phyloP scores from a whole-genome alignment of 164 flowering plant genomes.

The Dillenia suffruticosa region DNA sequence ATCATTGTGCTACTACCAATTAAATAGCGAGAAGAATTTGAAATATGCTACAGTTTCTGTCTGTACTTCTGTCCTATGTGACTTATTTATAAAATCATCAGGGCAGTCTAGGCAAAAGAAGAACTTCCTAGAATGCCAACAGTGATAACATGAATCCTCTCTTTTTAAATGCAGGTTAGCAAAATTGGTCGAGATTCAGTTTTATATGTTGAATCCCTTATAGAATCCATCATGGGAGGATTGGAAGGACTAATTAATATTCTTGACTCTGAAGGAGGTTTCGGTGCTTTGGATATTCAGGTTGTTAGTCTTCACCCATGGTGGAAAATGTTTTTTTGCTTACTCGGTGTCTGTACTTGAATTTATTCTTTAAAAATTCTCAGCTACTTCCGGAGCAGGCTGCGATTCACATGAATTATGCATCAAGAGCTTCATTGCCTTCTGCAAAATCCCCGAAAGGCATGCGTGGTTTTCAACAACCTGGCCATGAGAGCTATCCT shows the following conservation, averaged over 20 bases:
- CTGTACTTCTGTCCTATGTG: too few relatives aligned
- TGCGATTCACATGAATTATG: conserved; percentile 74
- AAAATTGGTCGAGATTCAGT: conserved; percentile 98
- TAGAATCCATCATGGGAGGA: conserved; percentile 99
- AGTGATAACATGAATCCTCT: too few relatives aligned
- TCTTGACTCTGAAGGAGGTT: conserved; percentile 97
- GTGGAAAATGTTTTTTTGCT: not conserved
- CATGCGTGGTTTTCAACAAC: conserved; percentile 54
- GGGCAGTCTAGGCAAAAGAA: too few relatives aligned
- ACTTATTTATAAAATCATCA: too few relatives aligned
- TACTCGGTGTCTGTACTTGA: too few relatives aligned
- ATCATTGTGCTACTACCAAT: too few relatives aligned
- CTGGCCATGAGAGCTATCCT: conserved; percentile 96
- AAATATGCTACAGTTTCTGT: too few relatives aligned
- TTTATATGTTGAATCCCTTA: conserved; percentile 90
- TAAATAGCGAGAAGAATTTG: too few relatives aligned
- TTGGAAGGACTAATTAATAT: conserved; percentile 94
- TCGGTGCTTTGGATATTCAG: conserved; percentile 94
- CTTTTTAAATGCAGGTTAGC: conserved; percentile 48
- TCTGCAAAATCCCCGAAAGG: conserved; percentile 69
- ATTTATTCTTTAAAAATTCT: conserved; percentile 24
- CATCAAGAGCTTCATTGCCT: conserved; percentile 61
- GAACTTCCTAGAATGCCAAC: too few relatives aligned
- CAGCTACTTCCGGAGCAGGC: conserved; percentile 99
- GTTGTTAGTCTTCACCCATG: conserved; percentile 27